A percentile compares a stretch with the other conserved stretches of the same genome.
Conservation (phyloP, 2,329 filamentous ascomycete genomes). For the Alternaria tenuissima region DNA sequence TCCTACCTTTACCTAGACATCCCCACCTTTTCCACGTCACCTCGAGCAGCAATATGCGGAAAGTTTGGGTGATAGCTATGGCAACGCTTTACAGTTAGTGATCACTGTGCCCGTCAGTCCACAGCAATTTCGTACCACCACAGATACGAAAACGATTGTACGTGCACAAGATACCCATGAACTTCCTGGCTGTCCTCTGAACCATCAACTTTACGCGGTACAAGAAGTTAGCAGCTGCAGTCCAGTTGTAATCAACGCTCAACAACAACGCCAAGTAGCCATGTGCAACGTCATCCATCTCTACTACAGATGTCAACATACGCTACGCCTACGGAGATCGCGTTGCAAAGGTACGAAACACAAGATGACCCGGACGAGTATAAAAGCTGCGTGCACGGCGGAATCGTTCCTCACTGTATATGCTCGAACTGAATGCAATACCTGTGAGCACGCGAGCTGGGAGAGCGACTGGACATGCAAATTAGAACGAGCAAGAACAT, state of each 20-base stretch:
- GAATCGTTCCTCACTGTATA: conserved; percentile 33
- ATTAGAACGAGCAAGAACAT: conserved; percentile 23
- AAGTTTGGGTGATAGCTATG: neutral
- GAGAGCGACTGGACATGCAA: conserved; percentile 24
- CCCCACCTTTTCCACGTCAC: conserved; percentile 5
- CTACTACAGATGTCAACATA: conserved; percentile 45
- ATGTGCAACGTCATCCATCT: conserved; percentile 52
- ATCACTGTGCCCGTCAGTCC: neutral
- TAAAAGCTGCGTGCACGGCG: conserved; percentile 37
- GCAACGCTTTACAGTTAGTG: neutral
- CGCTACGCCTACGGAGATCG: conserved; percentile 36
- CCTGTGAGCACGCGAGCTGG: conserved; percentile 35
- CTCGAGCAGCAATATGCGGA: neutral
- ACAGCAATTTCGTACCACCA: neutral
- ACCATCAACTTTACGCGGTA: too few relatives aligned
- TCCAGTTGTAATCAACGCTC: too few relatives aligned
- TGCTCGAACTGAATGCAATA: conserved; percentile 25
- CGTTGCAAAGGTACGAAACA: conserved; percentile 46
- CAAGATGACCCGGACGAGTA: conserved; percentile 20
- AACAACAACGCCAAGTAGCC: neutral
- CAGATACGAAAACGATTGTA: neutral
- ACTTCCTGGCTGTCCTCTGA: too few relatives aligned
- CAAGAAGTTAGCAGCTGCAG: too few relatives aligned
- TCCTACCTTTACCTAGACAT: conserved; percentile 9
- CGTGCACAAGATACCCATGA: too few relatives aligned